These are phyloP conservation scores for Melaleuca quinquenervia DNA, from an alignment of 345 rosid genomes.

Conservation along the genomic window DNA sequence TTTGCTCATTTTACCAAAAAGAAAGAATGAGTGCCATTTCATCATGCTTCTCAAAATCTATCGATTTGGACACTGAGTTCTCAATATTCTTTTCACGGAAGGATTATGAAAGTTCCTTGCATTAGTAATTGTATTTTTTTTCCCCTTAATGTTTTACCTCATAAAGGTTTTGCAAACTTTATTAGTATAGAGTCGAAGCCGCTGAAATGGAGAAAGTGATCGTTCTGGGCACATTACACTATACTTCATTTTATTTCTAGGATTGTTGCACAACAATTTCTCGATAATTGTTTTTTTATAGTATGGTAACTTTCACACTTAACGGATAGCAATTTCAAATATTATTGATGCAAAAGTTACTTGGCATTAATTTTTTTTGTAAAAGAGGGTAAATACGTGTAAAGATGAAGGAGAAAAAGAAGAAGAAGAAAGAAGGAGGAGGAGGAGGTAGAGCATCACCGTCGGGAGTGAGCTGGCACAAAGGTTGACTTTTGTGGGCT, in stretches of 20 bases:
- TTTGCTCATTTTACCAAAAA: not conserved
- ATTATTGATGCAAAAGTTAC: not conserved
- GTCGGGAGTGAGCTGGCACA: not conserved
- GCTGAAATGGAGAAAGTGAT: not conserved
- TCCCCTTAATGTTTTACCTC: not conserved
- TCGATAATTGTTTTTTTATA: not conserved
- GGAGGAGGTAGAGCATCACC: not conserved
- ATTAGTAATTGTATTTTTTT: not conserved
- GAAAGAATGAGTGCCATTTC: not conserved
- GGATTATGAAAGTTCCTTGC: not conserved
- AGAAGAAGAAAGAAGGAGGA: not conserved
- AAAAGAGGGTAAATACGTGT: not conserved
- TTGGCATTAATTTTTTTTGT: not conserved
- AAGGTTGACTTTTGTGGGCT: not conserved
- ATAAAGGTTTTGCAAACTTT: not conserved
- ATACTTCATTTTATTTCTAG: not conserved
- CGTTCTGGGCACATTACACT: not conserved
- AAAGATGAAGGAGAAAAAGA: too few relatives aligned
- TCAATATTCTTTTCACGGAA: not conserved
- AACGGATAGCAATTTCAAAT: not conserved
- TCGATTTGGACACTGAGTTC: not conserved
- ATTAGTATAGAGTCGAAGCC: not conserved
- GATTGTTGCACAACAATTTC: not conserved
- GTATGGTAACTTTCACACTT: not conserved
- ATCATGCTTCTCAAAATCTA: not conserved